Evolutionary conservation across 83 land plant genomes (phyloP), one percentile per base, ranked within the genome.

Genomic region (Isoetes engelmannii): DNA sequence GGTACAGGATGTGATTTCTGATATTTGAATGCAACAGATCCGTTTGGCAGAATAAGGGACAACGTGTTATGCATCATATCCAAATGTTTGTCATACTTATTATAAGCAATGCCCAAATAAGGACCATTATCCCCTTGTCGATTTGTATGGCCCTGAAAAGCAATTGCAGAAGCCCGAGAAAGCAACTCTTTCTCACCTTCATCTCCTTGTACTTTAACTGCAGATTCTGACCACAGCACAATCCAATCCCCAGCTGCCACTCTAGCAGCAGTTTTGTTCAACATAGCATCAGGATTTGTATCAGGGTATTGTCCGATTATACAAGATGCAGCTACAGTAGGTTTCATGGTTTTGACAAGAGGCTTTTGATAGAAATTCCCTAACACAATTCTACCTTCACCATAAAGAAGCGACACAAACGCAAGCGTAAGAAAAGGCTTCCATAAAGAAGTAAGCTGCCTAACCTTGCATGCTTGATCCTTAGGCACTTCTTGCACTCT

Each of bases 21-120:
- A 44, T 54, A 69, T 20, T 50, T 55, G 41, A 69, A 69, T 5
- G 62, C 71, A 19, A 69, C 28, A 9, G 71, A 69, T 5, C 71
- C 71, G 55, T 69, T 17, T 47, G 71, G 71, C n/a, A 69, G 44
- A 69, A 69, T 50, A 8, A 69, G 44, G 3, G 50, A 12, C 13
- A 69, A 69, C 5, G 28, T 13, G 42, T 67, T 67, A 42, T 62
- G 41, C 7, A 47, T 47, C 12, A 47, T 47, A 21, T 53, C 69
- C 54, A 67, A 7, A 19, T 41, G 12, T 9, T 12, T 48, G 63
- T 44, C 44, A 12, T 10, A 47, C 12, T 67, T 47, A 12, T 44
- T 48, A 19, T 67, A 67, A 48, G 69, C 21, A n/a, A 67, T 47
- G 17, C 69, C 69, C 10, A 67, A 47, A 19, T 67, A 67, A 21